phyloP scores from a whole-genome alignment of 2,329 filamentous ascomycete species.

The Aureobasidium zeae region DNA sequence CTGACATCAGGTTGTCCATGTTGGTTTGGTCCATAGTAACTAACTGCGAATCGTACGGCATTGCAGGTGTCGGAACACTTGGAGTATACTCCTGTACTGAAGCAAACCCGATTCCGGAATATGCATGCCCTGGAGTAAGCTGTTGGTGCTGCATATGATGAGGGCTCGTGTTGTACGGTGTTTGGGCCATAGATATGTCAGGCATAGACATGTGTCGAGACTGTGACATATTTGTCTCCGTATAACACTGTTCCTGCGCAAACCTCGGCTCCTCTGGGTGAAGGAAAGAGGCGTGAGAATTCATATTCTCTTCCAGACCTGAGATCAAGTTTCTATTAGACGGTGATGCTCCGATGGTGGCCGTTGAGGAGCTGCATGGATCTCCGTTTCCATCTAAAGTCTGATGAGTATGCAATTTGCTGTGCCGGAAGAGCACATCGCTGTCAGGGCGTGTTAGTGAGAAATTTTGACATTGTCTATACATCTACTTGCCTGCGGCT shows the following conservation, averaged over 20 bases:
- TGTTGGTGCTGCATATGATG: conserved; percentile 8
- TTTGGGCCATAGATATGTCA: conserved; percentile 7
- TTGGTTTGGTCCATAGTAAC: conserved; percentile 8
- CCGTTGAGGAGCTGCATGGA: conserved; percentile 1
- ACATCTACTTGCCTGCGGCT: conserved; percentile 39
- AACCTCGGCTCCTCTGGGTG: not conserved
- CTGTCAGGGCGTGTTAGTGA: conserved; percentile 25
- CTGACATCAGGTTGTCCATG: conserved; percentile 4
- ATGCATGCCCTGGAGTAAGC: not conserved
- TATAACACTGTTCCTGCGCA: conserved; percentile 1
- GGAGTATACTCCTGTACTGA: conserved; percentile 8
- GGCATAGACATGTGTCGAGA: conserved; percentile 17
- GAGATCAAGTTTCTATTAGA: conserved; percentile 3
- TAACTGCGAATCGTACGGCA: conserved; percentile 11
- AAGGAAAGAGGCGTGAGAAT: not conserved
- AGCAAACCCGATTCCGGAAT: not conserved
- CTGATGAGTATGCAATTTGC: conserved; percentile 40
- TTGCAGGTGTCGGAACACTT: not conserved
- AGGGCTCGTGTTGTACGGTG: conserved; percentile 10
- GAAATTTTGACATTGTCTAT: not conserved
- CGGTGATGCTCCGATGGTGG: conserved; percentile 4
- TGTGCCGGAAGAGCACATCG: conserved; percentile 44
- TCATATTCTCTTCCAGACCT: not conserved
- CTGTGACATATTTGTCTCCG: conserved; percentile 10
- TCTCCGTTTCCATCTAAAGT: conserved; percentile 21